Evolutionary conservation across 306 rosid species (phyloP), one percentile per base, ranked within the genome.

Genomic region (Hippophae tibetana): DNA sequence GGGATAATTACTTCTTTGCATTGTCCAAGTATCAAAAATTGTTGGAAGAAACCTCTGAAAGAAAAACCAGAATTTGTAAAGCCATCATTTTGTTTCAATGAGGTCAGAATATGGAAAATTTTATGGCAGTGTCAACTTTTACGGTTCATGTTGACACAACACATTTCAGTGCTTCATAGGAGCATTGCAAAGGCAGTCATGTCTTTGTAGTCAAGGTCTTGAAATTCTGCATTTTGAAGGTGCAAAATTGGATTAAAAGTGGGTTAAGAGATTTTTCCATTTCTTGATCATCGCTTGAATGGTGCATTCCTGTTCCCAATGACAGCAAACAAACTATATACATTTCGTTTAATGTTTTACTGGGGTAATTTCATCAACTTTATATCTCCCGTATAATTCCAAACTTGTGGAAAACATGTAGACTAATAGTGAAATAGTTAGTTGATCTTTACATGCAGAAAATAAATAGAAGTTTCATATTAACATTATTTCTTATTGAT

Each of bases 271-370:
- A 92, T 79, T 92, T 92, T 60, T 92, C 98, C 66, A 83, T 92
- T 72, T 92, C 96, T 43, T 84, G 98, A 68, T 86, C 98, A 80
- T 78, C 89, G 7, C 96, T 87, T 58, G 98, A 87, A 61, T 92
- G 96, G 18, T 18, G 18, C 63, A 88, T 92, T 73, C 96, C 95
- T 26, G 83, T 92, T 65, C 98, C 98, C 14, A 76, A 86, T 70
- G 98, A 92, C 79, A 62, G 72, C 72, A 79, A 70, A 67, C 98
- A 92, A 71, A 92, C 96, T 42, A 81, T 92, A 66, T 87, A 92
- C 61, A 96, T 92, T 66, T 92, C 96, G 98, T 92, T 92, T 78
- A 96, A 92, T 78, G 98, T 96, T 72, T 76, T 92, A 63, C 75
- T 92, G 56, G 56, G 98, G 98, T 92, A 87, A 69, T 71, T 6